Conservation (phyloP, 148 eudicot species). For the Limonium bicolor region DNA sequence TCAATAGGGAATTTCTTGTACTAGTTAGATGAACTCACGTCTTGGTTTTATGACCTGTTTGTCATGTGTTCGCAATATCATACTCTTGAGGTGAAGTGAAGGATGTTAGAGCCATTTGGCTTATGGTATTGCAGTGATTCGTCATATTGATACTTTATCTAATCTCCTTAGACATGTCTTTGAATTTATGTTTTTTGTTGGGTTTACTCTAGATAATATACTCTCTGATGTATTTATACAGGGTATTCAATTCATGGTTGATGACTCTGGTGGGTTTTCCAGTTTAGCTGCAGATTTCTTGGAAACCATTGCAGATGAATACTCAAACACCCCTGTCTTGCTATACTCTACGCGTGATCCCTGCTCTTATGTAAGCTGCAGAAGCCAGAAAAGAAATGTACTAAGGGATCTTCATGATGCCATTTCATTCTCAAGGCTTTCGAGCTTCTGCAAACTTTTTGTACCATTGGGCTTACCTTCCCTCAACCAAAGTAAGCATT, state of each 20-base stretch:
- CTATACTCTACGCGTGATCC: constrained; percentile 61
- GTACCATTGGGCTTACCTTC: constrained; percentile 80
- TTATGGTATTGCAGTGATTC: too few species aligned
- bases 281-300: constrained; percentile 70
- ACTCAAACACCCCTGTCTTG: constrained; percentile 63
- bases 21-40: too few species aligned
- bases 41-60: too few species aligned
- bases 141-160: too few species aligned
- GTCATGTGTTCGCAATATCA: too few species aligned
- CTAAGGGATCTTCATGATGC: constrained; percentile 68
- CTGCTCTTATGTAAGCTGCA: constrained; percentile 16
- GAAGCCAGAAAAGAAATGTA: constrained; percentile 29
- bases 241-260: constrained; percentile 85
- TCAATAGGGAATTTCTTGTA: too few species aligned
- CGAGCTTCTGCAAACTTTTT: constrained; percentile 59
- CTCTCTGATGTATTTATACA: constrained; percentile 15
- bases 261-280: constrained; percentile 90
- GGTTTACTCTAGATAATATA: background rate
- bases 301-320: constrained; percentile 76
- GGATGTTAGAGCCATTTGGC: too few species aligned
- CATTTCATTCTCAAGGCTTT: constrained; percentile 61
- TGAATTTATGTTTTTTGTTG: too few species aligned
- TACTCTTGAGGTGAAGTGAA: too few species aligned
- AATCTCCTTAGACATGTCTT: too few species aligned
- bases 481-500: constrained; percentile 41